Evolutionary conservation across 1,139 yeast genomes (phyloP), one percentile per base, ranked within the genome.

Genomic region (Candida albicans): DNA sequence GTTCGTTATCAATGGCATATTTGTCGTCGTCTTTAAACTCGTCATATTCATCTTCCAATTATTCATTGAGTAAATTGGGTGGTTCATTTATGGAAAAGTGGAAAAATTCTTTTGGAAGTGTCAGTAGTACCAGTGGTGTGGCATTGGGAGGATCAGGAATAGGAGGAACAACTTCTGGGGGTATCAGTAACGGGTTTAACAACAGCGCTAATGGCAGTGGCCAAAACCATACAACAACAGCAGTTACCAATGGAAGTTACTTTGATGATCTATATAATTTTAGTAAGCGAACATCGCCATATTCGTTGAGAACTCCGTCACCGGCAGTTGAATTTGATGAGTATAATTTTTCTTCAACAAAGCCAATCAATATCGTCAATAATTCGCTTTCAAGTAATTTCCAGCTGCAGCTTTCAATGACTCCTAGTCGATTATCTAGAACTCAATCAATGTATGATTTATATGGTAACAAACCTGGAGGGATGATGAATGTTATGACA

Each of bases 81-180:
- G 72, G 75, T 22, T 71, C 77, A 43, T 72, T 73, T 48, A 53
- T 73, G 54, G 79, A 73, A n/a, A 73, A 70, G 50, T 73, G 79
- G 78, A 68, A 64, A 49, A 64, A 58, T 41, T 64, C 73, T 1
- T 59, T 68, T 41, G 60, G 57, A 10, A 49, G 50, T 38, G 25
- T 22, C 6, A 49, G 49, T 37, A 25, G 18, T 8, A 14, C 35
- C 14, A 18, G 13, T 24, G 15, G 11, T 27, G 30, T 11, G 10
- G 24, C 25, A 5, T 2, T 15, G 24, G n/a, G 10, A 32, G 14
- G n/a, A 13, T 5, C 13, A 13, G 32, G 8, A n/a, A 10, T 29
- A 29, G 32, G 14, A 12, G 32, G 8, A 13, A 14, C 4, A 29
- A 13, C 14, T 29, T 18, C 22, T 18, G 22, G 22, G 5, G 5